A percentile compares a stretch with the other conserved stretches of the same genome.
Evolutionary conservation across 495 filamentous ascomycete species (phyloP).

Genomic region (Aspergillus affinis): DNA sequence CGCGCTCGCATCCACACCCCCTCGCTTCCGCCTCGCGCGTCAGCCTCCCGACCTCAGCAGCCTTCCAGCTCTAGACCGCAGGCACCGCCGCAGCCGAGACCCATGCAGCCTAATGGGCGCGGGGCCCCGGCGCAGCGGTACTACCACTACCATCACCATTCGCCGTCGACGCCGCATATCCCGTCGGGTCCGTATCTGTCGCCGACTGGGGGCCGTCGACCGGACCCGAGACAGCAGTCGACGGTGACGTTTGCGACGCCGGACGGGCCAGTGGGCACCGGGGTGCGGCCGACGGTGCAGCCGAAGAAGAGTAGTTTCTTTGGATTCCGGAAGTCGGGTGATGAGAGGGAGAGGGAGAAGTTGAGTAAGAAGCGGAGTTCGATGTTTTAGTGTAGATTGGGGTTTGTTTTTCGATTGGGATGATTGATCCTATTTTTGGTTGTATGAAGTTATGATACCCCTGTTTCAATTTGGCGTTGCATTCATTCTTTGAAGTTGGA

Average conservation of each 20-base stretch:
- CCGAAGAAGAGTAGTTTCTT: constrained; percentile 54
- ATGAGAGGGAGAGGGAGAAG: constrained; percentile 24
- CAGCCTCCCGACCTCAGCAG: constrained; percentile 16
- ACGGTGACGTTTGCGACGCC: constrained; percentile 16
- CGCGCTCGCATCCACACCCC: constrained; percentile 34
- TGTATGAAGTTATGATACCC: constrained; percentile 13
- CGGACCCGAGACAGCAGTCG: constrained; percentile 13
- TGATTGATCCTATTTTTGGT: not conserved
- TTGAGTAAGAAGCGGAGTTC: constrained; percentile 53
- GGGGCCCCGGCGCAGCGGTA: constrained; percentile 20
- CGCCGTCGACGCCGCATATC: constrained; percentile 19
- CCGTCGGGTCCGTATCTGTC: constrained; percentile 31
- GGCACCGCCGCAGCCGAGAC: not conserved
- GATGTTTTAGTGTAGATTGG: constrained; percentile 42
- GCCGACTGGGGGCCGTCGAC: constrained; percentile 7
- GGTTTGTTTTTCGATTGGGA: not conserved
- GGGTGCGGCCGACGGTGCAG: constrained; percentile 14
- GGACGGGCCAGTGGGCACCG: constrained; percentile 14
- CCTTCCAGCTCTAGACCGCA: constrained; percentile 5
- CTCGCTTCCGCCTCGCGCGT: constrained; percentile 27
- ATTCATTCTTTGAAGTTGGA: not conserved
- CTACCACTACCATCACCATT: constrained; percentile 18
- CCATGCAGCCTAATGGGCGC: not conserved
- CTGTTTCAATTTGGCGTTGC: constrained; percentile 1
- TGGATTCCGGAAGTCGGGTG: constrained; percentile 39